Base-by-base conservation (phyloP, 2,329 filamentous ascomycete species). In the Penicillium sp. region DNA sequence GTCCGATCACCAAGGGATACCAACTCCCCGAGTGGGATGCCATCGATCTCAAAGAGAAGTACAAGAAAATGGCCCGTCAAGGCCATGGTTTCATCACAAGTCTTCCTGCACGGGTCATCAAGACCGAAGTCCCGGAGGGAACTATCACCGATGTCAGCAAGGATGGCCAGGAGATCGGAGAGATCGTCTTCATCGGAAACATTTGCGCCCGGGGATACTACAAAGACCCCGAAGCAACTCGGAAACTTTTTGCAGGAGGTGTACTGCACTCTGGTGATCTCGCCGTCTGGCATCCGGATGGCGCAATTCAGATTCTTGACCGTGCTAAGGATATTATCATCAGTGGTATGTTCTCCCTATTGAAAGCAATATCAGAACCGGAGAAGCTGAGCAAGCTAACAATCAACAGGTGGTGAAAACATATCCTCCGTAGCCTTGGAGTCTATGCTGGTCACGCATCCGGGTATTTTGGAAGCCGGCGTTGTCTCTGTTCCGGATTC, bases 261-360 rank as follows among this genome's bases (percentile, higher is more conserved):
- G 91, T 87, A 18, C 77, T 92, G 65, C 94, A 96, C 75, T 93
- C 89, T 14, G 94, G 94, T 0, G 94, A 99, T 72, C 75, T 99
- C 45, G 94, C 94, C 1, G 92, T 97, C 0, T 92, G 90, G 89
- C 90, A 97, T 75, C 82, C 88, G 0, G 94, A 97, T 70, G 92
- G 93, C 1, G 88, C 90, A 54, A 87, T 92, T 42, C 91, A 97
- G 77, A 96, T 99, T 59, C 79, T 95, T 54, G 94, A 99, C 74
- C 83, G 94, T 18, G 90, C 91, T 13, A 99, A 99, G 78, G 94
- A 99, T 70, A 97, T 99, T 49, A 99, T 99, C 67, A 99, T 99
- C 59, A 95, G 90, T 49, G 90, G 89, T 90, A 78, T 63, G 81
- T 72, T 29, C 29, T 11, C 1, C 18, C 1, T 18, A 16, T 29